Evolutionary conservation across 768 basidiomycete genomes (phyloP).

Genomic region (Lentinula guzmanii): DNA sequence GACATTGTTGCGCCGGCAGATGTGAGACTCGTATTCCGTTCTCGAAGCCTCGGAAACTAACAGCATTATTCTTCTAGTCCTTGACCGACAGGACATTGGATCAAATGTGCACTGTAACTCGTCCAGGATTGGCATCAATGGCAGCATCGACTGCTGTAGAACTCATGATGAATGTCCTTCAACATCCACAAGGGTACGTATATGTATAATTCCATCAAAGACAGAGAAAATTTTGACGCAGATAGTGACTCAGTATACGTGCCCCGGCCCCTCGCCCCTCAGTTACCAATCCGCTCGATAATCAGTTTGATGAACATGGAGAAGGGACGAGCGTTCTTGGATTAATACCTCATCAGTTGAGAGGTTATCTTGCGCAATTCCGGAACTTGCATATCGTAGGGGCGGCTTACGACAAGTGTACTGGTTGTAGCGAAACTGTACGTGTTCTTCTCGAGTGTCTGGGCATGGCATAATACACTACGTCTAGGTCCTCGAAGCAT

Average conservation of each 20-base stretch:
- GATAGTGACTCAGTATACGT: slow-evolving; percentile 34
- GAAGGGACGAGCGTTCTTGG: slow-evolving; percentile 62
- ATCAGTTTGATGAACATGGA: slow-evolving; percentile 18
- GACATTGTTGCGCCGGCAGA: slow-evolving; percentile 96
- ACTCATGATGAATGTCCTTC: slow-evolving; percentile 79
- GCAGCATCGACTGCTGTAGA: slow-evolving; percentile 92
- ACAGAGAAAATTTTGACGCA: background rate
- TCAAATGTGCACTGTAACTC: slow-evolving; percentile 98
- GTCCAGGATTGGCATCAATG: slow-evolving; percentile 90
- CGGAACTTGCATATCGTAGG: slow-evolving; percentile 80
- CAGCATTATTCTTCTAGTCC: slow-evolving; percentile 17
- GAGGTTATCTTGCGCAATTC: slow-evolving; percentile 88
- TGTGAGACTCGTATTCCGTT: slow-evolving; percentile 37
- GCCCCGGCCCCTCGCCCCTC: slow-evolving; percentile 67
- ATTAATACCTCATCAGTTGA: slow-evolving; percentile 87
- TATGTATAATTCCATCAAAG: background rate
- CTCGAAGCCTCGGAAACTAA: background rate
- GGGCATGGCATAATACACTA: background rate
- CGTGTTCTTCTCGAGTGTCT: slow-evolving; percentile 14
- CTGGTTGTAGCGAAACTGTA: slow-evolving; percentile 83
- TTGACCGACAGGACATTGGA: slow-evolving; percentile 89
- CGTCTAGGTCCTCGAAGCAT: slow-evolving; percentile 70
- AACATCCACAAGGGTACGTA: slow-evolving; percentile 81
- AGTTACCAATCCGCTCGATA: slow-evolving; percentile 19
- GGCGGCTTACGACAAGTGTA: slow-evolving; percentile 81